These are phyloP conservation scores for Ensete ventricosum DNA, from an alignment of 176 grass and related monocot species.

Conservation along the genomic window DNA sequence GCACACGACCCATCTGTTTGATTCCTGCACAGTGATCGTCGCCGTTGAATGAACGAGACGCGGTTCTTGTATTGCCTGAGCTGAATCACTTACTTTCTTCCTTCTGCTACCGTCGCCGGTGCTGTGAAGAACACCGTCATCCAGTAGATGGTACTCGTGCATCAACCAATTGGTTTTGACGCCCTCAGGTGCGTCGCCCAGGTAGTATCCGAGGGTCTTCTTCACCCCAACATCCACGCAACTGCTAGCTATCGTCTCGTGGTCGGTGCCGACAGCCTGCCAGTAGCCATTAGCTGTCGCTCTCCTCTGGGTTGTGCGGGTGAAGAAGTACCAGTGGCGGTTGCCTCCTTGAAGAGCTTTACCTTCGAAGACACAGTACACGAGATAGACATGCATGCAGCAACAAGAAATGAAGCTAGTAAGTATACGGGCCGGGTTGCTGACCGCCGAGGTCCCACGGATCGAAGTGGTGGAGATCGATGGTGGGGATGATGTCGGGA, in stretches of 20 bases:
- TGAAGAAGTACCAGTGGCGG: slow-evolving; percentile 80
- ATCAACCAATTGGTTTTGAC: slow-evolving; percentile 78
- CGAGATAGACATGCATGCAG: too few species aligned
- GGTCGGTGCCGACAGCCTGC: slow-evolving; percentile 31
- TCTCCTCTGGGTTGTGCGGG: slow-evolving; percentile 28
- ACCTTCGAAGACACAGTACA: slow-evolving; percentile 31
- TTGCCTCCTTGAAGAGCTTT: slow-evolving; percentile 65
- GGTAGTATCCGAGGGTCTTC: slow-evolving; percentile 58
- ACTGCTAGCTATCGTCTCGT: slow-evolving; percentile 30
- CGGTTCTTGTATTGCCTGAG: not conserved
- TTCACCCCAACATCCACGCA: slow-evolving; percentile 44
- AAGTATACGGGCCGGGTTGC: not conserved
- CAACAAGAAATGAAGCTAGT: slow-evolving; percentile 1
- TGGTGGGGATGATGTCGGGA: slow-evolving; percentile 59
- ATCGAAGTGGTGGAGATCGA: slow-evolving; percentile 46
- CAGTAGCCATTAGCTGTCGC: slow-evolving; percentile 58
- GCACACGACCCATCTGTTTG: slow-evolving; percentile 67
- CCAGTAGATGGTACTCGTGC: slow-evolving; percentile 82
- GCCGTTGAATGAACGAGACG: too few species aligned
- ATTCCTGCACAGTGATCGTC: slow-evolving; percentile 30
- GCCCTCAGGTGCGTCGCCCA: slow-evolving; percentile 33
- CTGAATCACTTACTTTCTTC: slow-evolving; percentile 29
- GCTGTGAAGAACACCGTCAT: slow-evolving; percentile 16
- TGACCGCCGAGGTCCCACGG: slow-evolving; percentile 83
- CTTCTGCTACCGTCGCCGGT: slow-evolving; percentile 5